Evolutionary conservation across 345 rosid genomes (phyloP).

Genomic region (Hibiscus trionum): DNA sequence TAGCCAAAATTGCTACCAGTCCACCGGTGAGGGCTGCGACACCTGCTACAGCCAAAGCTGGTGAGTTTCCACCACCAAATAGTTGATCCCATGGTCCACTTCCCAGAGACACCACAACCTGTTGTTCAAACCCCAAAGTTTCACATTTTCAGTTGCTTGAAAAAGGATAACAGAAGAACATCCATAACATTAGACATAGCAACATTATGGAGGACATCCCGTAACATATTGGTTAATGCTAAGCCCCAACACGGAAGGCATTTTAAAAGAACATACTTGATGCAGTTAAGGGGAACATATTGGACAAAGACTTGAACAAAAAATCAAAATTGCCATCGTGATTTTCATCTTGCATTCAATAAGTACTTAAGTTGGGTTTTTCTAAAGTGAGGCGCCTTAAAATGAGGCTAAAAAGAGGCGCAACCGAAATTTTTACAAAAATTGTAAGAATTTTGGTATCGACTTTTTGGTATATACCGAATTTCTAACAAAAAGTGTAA

Average conservation of each 20-base stretch:
- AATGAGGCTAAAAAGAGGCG: too few species aligned
- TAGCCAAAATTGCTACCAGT: constrained; percentile 70
- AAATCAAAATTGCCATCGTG: background rate
- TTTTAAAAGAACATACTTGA: background rate
- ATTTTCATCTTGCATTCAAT: too few species aligned
- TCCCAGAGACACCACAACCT: constrained; percentile 72
- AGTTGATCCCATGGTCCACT: constrained; percentile 80
- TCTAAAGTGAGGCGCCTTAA: too few species aligned
- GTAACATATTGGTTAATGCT: background rate
- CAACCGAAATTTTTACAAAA: too few species aligned
- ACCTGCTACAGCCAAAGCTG: constrained; percentile 70
- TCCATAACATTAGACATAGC: background rate
- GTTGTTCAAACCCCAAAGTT: constrained; percentile 12
- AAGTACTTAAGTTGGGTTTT: too few species aligned
- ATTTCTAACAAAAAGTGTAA: too few species aligned
- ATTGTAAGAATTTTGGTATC: too few species aligned
- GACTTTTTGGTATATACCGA: too few species aligned
- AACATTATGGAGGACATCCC: background rate
- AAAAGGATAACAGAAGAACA: background rate
- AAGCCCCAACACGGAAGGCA: background rate
- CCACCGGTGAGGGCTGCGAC: constrained; percentile 60
- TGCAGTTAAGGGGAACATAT: background rate
- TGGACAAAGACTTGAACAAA: background rate
- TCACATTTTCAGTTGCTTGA: constrained; percentile 4
- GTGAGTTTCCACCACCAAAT: constrained; percentile 74